These are phyloP conservation scores for Arachis monticola DNA, from an alignment of 331 rosid genomes.

Conservation along the genomic window DNA sequence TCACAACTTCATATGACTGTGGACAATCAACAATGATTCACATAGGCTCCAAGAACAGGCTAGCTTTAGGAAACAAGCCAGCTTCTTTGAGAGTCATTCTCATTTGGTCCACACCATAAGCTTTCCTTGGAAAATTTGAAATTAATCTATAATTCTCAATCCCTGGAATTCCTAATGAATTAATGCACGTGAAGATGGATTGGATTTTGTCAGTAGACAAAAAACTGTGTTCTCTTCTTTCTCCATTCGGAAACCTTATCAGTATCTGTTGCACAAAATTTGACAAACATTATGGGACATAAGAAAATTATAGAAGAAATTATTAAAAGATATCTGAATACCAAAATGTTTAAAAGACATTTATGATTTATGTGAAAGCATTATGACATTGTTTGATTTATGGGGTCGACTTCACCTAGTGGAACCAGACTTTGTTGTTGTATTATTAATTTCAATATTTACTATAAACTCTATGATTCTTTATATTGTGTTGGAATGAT, in stretches of 20 bases:
- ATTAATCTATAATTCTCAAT: conserved; percentile 67
- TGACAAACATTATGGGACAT: not conserved
- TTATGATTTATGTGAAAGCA: too few species aligned
- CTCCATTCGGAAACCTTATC: conserved; percentile 89
- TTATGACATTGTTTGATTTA: too few species aligned
- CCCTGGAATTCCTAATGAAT: conserved; percentile 62
- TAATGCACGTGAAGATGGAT: conserved; percentile 66
- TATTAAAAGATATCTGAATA: too few species aligned
- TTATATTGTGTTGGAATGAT: not conserved
- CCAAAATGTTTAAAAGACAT: too few species aligned
- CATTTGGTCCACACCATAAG: conserved; percentile 62
- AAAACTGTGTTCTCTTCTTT: conserved; percentile 76
- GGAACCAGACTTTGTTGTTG: too few species aligned
- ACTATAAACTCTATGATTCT: not conserved
- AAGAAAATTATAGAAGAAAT: too few species aligned
- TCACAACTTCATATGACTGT: not conserved
- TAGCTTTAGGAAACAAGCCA: conserved; percentile 49
- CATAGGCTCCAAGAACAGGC: conserved; percentile 47
- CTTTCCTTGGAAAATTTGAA: conserved; percentile 78
- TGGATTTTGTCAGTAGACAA: conserved; percentile 67
- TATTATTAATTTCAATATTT: not conserved
- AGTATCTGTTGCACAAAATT: conserved; percentile 57
- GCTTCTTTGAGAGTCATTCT: conserved; percentile 54
- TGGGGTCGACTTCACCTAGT: too few species aligned
- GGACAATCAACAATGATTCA: not conserved